Evolutionary conservation across 139 green algal species (phyloP), one percentile per base, ranked within the genome.

Genomic region (Tetraselmis striata): DNA sequence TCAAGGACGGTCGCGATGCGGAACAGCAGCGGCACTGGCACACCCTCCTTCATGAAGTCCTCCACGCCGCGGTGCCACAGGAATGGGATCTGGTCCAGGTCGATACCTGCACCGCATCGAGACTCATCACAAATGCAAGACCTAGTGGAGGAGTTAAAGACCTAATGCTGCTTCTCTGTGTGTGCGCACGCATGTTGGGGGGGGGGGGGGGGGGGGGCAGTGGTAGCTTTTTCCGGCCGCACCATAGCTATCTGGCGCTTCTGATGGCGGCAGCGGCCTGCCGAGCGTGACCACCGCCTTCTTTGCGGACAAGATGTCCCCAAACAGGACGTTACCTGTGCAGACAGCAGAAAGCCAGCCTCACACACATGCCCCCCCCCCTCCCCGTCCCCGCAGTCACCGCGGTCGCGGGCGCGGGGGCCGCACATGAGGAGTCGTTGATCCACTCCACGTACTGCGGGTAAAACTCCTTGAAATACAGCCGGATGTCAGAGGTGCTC

Each of bases 401-500:
- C n/a, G n/a, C n/a, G n/a, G n/a, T n/a, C n/a, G n/a, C n/a, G 45
- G 45, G 45, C 11, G 45, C 11, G 45, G 45, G 45, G 45, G 45
- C 45, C 5, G 45, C 5, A 93, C 92, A 95, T 2, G 90, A 92
- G 1, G 85, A 91, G 87, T 98, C 94, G 82, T 97, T 93, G 74
- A 98, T 88, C 94, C 94, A 97, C 84, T 98, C 94, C 27, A 97
- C 90, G 80, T 90, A 94, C 2, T 77, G 91, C n/a, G 94, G 93
- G 1, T 85, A 88, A 82, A 91, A 96, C 2, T 93, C 91, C 0
- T 58, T 77, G 27, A 96, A 95, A 85, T 95, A 95, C 1, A 1
- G 1, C 77, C 90, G 59, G 59, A 86, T n/a, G 80, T 91, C 84
- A 0, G 11, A 29, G 1, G 88, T 96, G 84, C 85, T 93, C 90